These are phyloP conservation scores for Colletotrichum camelliae DNA, from an alignment of 2,329 filamentous ascomycete species.

Conservation along the genomic window DNA sequence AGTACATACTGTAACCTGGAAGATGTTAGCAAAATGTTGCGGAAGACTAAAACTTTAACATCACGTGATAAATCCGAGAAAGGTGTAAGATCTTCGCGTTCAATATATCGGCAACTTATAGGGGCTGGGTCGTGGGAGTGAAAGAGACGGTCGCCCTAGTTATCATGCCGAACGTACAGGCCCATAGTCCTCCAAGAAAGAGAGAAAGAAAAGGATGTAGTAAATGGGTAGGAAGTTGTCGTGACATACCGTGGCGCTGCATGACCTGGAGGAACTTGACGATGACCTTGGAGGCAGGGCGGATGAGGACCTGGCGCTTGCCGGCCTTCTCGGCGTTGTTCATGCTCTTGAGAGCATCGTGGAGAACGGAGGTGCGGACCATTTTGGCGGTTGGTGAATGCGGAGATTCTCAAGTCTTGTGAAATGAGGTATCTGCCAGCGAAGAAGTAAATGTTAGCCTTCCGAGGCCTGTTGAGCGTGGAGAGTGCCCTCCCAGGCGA, in stretches of 20 bases:
- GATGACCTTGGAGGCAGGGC: constrained; percentile 99
- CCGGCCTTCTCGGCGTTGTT: constrained; percentile 99
- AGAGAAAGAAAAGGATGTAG: background rate
- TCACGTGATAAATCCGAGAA: constrained; percentile 75
- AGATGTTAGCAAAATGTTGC: constrained; percentile 73
- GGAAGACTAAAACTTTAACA: constrained; percentile 91
- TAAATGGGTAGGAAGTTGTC: background rate
- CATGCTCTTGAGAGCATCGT: constrained; percentile 99
- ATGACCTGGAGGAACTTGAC: constrained; percentile 99
- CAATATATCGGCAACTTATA: constrained; percentile 99
- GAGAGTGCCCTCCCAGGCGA: constrained; percentile 69
- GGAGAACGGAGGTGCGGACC: constrained; percentile 99
- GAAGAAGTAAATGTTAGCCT: constrained; percentile 60
- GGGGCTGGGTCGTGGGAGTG: constrained; percentile 86
- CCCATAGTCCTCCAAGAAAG: constrained; percentile 4
- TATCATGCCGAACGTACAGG: constrained; percentile 90
- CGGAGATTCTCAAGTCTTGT: constrained; percentile 81
- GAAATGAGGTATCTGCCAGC: constrained; percentile 70
- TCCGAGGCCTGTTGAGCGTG: constrained; percentile 64
- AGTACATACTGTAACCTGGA: constrained; percentile 73
- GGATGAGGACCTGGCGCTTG: constrained; percentile 99
- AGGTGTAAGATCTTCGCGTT: constrained; percentile 97
- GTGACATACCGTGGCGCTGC: constrained; percentile 96
- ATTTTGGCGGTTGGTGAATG: constrained; percentile 75
- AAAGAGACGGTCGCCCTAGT: constrained; percentile 95